A percentile compares a stretch with the other conserved stretches of the same genome.
Conservation (phyloP, 441 rosid species). For the Populus hybrid region DNA sequence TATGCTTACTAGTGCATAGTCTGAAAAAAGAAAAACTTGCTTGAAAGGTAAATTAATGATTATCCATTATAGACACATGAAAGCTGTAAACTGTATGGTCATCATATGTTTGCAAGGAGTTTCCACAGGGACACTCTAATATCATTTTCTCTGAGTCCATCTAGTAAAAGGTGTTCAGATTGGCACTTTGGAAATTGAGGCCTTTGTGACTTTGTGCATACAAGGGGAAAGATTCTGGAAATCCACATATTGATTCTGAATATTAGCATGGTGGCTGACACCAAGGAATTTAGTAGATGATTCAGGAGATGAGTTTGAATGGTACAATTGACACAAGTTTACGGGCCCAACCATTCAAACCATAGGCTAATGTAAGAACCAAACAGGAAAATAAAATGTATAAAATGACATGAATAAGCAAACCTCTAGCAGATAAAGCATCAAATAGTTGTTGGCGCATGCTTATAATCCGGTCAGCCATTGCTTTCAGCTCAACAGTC, state of each 20-base stretch:
- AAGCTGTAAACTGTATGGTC: neutral
- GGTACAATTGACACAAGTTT: neutral
- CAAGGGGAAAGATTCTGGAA: neutral
- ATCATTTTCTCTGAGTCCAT: neutral
- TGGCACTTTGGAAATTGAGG: neutral
- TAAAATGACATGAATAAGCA: neutral
- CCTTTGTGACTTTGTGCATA: neutral
- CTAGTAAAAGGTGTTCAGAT: neutral
- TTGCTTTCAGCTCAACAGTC: conserved; percentile 76
- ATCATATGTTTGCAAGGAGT: neutral
- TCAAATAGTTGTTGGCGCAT: conserved; percentile 72
- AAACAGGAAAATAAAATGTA: neutral
- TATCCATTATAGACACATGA: neutral
- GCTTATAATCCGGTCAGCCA: conserved; percentile 84
- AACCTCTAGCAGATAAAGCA: conserved; percentile 60
- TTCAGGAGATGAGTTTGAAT: neutral
- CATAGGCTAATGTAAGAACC: neutral
- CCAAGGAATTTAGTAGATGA: neutral
- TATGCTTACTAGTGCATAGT: neutral
- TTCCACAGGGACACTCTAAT: neutral
- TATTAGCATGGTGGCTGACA: neutral
- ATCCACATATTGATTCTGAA: neutral
- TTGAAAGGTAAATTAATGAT: too few species aligned
- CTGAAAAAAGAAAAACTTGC: neutral
- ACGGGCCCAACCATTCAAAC: neutral